Conservation (phyloP, 768 basidiomycete genomes). For the Cystobasidium onofrii region DNA sequence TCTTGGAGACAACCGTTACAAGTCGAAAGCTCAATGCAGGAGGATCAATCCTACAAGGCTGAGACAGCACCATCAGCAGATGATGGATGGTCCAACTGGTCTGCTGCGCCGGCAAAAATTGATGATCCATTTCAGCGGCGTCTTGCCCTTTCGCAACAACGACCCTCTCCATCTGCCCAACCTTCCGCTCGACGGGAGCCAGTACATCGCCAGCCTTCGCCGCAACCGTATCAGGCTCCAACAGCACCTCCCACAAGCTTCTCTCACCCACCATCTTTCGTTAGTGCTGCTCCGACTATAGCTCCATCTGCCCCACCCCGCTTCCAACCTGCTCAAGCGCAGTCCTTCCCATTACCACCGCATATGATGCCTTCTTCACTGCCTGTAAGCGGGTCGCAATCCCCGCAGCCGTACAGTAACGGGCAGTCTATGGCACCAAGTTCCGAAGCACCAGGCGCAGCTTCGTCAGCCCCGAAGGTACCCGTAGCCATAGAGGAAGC, state of each 20-base stretch:
- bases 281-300: neutral
- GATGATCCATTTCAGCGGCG: constrained; percentile 31
- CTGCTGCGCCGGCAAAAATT: neutral
- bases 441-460: neutral
- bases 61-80: constrained; percentile 4
- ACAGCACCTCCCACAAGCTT: neutral
- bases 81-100: constrained; percentile 19
- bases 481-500: constrained; percentile 28
- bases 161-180: neutral
- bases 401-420: neutral
- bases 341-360: neutral
- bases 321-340: neutral
- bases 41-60: neutral
- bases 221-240: neutral
- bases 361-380: neutral
- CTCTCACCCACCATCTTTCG: neutral
- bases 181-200: neutral
- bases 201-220: neutral
- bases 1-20: neutral
- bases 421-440: neutral
- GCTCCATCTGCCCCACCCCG: neutral
- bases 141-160: constrained; percentile 22
- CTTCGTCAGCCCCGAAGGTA: neutral
- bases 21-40: neutral
- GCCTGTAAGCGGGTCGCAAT: neutral